Base-by-base conservation (phyloP, 306 rosid genomes). In the Quercus rubra region DNA sequence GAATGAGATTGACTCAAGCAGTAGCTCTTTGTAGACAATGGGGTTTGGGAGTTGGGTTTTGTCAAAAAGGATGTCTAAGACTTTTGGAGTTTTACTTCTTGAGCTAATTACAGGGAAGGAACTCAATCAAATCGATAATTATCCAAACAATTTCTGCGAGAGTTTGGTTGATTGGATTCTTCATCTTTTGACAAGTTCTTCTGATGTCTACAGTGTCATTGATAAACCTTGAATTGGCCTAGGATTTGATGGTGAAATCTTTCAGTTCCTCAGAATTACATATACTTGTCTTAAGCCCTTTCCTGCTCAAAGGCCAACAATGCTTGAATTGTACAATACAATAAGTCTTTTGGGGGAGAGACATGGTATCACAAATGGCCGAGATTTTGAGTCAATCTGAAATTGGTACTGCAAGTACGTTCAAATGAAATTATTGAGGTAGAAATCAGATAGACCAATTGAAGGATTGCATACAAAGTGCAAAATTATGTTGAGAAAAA, bases 1-100 rank as follows among this genome's bases (percentile, higher is more conserved):
- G 1, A 23, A 23, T 23, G 23, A 23, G 23, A 23, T 23, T 23
- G 23, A 23, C 23, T 23, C 23, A 23, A 23, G 23, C 23, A 23
- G 23, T 23, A 23, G 23, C 23, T 23, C 75, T 86, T 41, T 41
- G 46, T 2, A 41, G 11, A 41, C 11, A 41, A 8, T 18, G n/a
- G 63, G 46, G n/a, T 71, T 54, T 5, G 68, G 82, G 19, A 72
- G 79, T 7, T 76, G 3, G 74, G 52, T 54, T 28, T 30, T 61
- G 55, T 20, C 14, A 86, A 82, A 85, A 80, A 80, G 64, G 88
- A 87, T 80, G 86, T 87, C 0, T 74, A 82, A 68, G 78, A 77
- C 70, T 85, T 85, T 85, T 68, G 90, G 88, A 12, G 74, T 71
- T 51, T 58, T 84, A 3, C 81, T 87, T 71, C 79, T 82, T 71